phyloP scores from a whole-genome alignment of 306 rosid genomes.

The Erythrophleum fordii region DNA sequence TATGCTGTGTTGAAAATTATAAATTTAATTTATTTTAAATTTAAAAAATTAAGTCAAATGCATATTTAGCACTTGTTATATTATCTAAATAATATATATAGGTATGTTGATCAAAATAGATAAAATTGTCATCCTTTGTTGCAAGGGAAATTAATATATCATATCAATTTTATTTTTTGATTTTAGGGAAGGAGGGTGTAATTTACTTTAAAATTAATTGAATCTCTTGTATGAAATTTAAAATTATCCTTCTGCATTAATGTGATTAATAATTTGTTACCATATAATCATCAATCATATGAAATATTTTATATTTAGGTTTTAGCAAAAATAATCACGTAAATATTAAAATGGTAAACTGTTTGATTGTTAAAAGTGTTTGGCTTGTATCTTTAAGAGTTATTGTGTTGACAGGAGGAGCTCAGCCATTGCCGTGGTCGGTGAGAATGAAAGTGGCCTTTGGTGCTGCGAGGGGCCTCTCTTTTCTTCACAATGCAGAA shows the following conservation, averaged over 20 bases:
- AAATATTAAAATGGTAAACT: not conserved
- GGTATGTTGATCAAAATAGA: not conserved
- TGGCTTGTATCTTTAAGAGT: not conserved
- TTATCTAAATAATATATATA: too few species aligned
- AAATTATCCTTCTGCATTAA: not conserved
- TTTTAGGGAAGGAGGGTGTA: too few species aligned
- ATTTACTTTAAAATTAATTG: too few species aligned
- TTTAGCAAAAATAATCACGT: too few species aligned
- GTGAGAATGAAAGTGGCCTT: slow-evolving; percentile 91
- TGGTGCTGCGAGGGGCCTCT: slow-evolving; percentile 93
- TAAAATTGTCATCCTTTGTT: not conserved
- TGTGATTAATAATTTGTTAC: not conserved
- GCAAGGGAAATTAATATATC: too few species aligned
- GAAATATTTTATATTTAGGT: too few species aligned
- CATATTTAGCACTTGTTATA: too few species aligned
- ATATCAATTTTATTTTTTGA: too few species aligned
- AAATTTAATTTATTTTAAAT: not conserved
- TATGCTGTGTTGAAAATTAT: not conserved
- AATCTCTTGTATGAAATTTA: not conserved
- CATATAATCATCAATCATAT: too few species aligned
- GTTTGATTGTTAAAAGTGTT: not conserved
- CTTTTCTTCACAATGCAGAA: slow-evolving; percentile 91
- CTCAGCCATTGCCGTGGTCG: slow-evolving; percentile 87
- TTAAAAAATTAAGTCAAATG: not conserved
- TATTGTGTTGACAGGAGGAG: slow-evolving; percentile 67